Conservation (phyloP, 176 grass and related monocot species). For the bread wheat (Triticum aestivum) region IWGSC_CS_RefSeq_v2.1 NC_057803.1:60016410-60016909, state of each 20-base stretch:
- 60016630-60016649: too few relatives aligned
- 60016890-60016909: too few relatives aligned
- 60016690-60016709: not conserved
- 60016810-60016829: not conserved
- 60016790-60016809: not conserved
- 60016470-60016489: not conserved
- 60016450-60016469: not conserved
- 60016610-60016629: too few relatives aligned
- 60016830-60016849: not conserved
- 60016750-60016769: not conserved
- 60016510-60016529: too few relatives aligned
- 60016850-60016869: not conserved
- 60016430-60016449: too few relatives aligned
- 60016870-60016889: not conserved
- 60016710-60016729: not conserved
- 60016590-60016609: too few relatives aligned
- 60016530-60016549: too few relatives aligned
- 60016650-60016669: not conserved
- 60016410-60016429: too few relatives aligned
- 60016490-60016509: too few relatives aligned
- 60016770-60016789: not conserved
- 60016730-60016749: not conserved
- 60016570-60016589: too few relatives aligned
- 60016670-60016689: too few relatives aligned
- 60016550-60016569: too few relatives aligned